Percentiles rank a stretch among this genome's conserved stretches.
phyloP scores from a whole-genome alignment of 768 basidiomycete species.

The Scleroderma citrinum region DNA sequence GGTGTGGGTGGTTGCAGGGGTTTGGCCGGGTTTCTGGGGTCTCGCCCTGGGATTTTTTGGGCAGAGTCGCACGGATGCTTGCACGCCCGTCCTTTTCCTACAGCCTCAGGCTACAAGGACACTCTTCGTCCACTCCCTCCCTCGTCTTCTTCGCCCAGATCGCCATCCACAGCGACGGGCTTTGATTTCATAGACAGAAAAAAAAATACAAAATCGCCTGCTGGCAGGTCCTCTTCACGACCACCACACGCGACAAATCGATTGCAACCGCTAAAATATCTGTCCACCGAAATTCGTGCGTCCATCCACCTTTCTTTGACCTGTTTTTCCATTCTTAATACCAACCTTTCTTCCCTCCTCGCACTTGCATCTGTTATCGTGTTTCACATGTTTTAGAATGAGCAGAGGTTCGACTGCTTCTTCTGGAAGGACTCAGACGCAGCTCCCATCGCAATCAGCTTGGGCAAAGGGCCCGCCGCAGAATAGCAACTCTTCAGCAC shows the following conservation, averaged over 20 bases:
- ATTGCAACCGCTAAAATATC: slow-evolving; percentile 45
- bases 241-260: slow-evolving; percentile 63
- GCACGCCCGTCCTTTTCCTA: slow-evolving; percentile 5
- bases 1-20: background rate
- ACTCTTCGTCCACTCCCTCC: background rate
- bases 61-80: slow-evolving; percentile 1
- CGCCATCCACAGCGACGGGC: slow-evolving; percentile 35
- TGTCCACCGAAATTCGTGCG: slow-evolving; percentile 39
- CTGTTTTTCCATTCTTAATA: slow-evolving; percentile 4
- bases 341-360: slow-evolving; percentile 2
- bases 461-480: slow-evolving; percentile 88
- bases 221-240: slow-evolving; percentile 90
- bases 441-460: slow-evolving; percentile 77
- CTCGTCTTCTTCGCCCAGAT: slow-evolving; percentile 19
- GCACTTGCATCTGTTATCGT: background rate
- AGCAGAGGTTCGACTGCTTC: slow-evolving; percentile 83
- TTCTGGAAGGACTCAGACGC: slow-evolving; percentile 66
- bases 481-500: slow-evolving; percentile 39
- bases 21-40: background rate
- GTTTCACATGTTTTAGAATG: slow-evolving; percentile 55
- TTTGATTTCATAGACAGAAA: slow-evolving; percentile 35
- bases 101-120: slow-evolving; percentile 2
- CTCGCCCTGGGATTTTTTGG: background rate
- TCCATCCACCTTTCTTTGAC: slow-evolving; percentile 9
- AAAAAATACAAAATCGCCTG: slow-evolving; percentile 50